Base-by-base conservation (phyloP, 2,329 filamentous ascomycete species). In the Aquanectria penicillioides region DNA sequence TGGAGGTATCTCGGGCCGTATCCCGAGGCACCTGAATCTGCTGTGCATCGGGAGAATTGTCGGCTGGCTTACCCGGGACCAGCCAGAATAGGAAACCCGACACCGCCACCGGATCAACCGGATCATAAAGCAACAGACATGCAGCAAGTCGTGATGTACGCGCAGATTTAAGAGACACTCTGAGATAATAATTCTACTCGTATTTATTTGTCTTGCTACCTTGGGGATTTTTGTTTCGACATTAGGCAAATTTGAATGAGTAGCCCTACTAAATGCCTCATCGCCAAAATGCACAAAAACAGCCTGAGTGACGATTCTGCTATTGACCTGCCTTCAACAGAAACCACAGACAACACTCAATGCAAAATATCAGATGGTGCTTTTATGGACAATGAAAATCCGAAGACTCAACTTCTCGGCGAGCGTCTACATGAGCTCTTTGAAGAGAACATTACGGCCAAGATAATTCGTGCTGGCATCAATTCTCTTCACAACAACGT, bases 361-460 rank as follows among this genome's bases (percentile, higher is more conserved):
- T n/a, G n/a, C n/a, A n/a, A n/a, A n/a, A n/a, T n/a, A n/a, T n/a
- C n/a, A n/a, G n/a, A n/a, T n/a, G n/a, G n/a, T n/a, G n/a, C n/a
- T n/a, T n/a, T n/a, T n/a, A n/a, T n/a, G n/a, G 28, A 26, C 7
- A 10, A 18, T 5, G 37, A 17, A 4, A 6, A 5, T 18, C 29
- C 37, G n/a, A 48, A 26, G 15, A 6, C 26, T 1, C n/a, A 20
- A 2, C 34, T 5, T 4, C 34, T 55, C 4, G 4, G 26, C 5
- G 26, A 10, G 3, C 41, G 43, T 6, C 13, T 56, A 7, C 46
- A 43, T 18, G 53, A 43, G 29, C 22, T 68, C 6, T 68, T 59
- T n/a, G 63, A 68, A 6, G 59, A 68, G 1, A 68, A 68, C 1
- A 51, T 68, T 17, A 62, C 62, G 1, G 65, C 65, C 13, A 68